Evolutionary conservation across 1,284 basidiomycete genomes (phyloP), one percentile per base, ranked within the genome.

Genomic region (Trametes polyzona): DNA sequence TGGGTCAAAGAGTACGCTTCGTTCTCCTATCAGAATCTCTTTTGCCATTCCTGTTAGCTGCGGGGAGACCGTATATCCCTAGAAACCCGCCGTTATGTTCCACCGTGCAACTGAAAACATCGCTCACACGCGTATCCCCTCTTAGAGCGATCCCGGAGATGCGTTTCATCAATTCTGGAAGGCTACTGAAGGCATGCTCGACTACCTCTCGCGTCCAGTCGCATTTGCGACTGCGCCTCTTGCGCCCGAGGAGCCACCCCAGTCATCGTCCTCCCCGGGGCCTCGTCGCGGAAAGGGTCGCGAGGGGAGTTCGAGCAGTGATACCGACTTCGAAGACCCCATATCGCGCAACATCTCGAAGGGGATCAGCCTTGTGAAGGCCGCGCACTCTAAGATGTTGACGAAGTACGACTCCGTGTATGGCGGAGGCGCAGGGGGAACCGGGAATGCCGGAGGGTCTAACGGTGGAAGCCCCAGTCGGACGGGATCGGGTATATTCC

Each of bases 121-220:
- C 16, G 12, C 29, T 48, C 11, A 52, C 29, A 44, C 8, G 29
- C 27, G 12, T 17, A 5, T 23, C 3, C 14, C 30, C 36, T 4
- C 29, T 14, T 32, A 71, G 70, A 71, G 69, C 54, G 70, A 73
- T 37, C 63, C 67, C 5, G 83, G 86, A 6, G 90, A 92, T 67
- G 86, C 88, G 4, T 93, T 93, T 76, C 91, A 92, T 68, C 83
- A 90, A 62, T 93, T 92, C 66, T 93, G 91, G 91, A 86, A 82
- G 65, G 89, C 88, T 35, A 88, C 91, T 74, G 87, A 92, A 71
- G 90, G 87, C 41, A 87, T 91, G 82, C 72, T 92, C 43, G 89
- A 92, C 64, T 86, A 90, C 65, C 78, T 93, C 17, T 88, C 88
- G 6, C 89, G 91, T 65, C 90, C 90, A 2, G 88, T 93, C 21